Base-by-base conservation (phyloP, 441 rosid genomes). In the Arabidopsis hybrid region DNA sequence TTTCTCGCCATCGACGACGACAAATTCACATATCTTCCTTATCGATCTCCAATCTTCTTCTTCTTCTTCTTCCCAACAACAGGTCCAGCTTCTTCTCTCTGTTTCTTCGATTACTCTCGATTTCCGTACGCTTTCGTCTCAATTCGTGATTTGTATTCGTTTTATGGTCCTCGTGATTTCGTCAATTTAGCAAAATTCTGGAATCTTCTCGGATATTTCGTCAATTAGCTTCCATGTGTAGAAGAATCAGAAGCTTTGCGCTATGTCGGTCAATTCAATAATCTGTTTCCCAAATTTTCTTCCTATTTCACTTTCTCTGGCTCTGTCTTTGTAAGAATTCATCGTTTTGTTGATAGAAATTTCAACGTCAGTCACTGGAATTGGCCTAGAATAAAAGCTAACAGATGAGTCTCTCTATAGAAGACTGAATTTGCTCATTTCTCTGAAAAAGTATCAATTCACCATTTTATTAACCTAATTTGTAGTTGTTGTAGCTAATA, bases 41-140 rank as follows among this genome's bases (percentile, higher is more conserved):
- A 2, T 32, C 68, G 29, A 46, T 63, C 69, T 11, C 16, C 45
- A 34, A 32, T 47, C 43, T 3, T 16, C 56, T 1, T 61, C 51
- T 43, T n/a, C 68, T 7, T n/a, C 60, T n/a, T 60, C 47, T 60
- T 14, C 29, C 18, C 21, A 11, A 61, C 21, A 11, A 61, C 34
- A 21, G 65, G 75, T 71, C 31, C 12, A 8, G 31, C 63, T 2
- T 53, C 76, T 63, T 34, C 69, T 31, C 68, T 62, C 10, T 59
- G 0, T 53, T 2, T 45, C 50, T 45, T 42, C 17, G 1, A 42
- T 45, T n/a, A 5, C 17, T 11, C 31, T 55, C 52, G 8, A 3
- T 53, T 26, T 46, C 43, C 43, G 43, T 26, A 38, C 42, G 42
- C 29, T 26, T 35, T 8, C 8, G 21, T 34, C 57, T 46, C n/a